phyloP scores from a whole-genome alignment of 2,329 filamentous ascomycete species.

The Neoarthrinium moseri region DNA sequence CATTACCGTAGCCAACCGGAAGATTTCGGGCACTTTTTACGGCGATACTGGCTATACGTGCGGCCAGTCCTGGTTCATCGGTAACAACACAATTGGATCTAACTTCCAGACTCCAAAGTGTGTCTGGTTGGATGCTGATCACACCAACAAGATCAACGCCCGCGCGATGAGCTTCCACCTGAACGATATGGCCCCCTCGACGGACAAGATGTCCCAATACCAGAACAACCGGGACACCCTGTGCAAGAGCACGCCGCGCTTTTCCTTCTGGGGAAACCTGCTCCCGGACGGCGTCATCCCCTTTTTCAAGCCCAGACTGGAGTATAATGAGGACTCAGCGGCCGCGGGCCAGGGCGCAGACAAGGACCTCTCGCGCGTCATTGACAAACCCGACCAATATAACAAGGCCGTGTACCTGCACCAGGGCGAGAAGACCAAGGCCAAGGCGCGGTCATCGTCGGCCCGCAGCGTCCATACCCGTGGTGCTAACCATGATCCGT shows the following conservation, averaged over 20 bases:
- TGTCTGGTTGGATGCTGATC: conserved; percentile 22
- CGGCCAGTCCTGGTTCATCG: conserved; percentile 20
- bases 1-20: conserved; percentile 16
- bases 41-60: conserved; percentile 21
- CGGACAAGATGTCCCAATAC: conserved; percentile 15
- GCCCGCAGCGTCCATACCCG: background rate
- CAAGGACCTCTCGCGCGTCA: background rate
- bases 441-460: background rate
- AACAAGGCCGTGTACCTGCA: conserved; percentile 8
- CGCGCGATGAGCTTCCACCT: conserved; percentile 20
- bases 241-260: conserved; percentile 20
- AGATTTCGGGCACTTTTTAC: conserved; percentile 12
- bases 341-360: conserved; percentile 7
- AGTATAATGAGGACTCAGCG: conserved; percentile 30
- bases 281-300: conserved; percentile 19
- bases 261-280: conserved; percentile 17
- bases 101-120: conserved; percentile 16
- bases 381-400: background rate
- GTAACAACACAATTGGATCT: conserved; percentile 13
- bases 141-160: conserved; percentile 17
- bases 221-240: conserved; percentile 12
- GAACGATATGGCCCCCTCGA: conserved; percentile 15
- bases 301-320: conserved; percentile 22
- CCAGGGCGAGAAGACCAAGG: conserved; percentile 9
- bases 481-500: conserved; percentile 4